Percentiles rank a stretch among this genome's conserved stretches.
Evolutionary conservation across 2,329 filamentous ascomycete genomes (phyloP).

Genomic region (Coleophoma cylindrospora): DNA sequence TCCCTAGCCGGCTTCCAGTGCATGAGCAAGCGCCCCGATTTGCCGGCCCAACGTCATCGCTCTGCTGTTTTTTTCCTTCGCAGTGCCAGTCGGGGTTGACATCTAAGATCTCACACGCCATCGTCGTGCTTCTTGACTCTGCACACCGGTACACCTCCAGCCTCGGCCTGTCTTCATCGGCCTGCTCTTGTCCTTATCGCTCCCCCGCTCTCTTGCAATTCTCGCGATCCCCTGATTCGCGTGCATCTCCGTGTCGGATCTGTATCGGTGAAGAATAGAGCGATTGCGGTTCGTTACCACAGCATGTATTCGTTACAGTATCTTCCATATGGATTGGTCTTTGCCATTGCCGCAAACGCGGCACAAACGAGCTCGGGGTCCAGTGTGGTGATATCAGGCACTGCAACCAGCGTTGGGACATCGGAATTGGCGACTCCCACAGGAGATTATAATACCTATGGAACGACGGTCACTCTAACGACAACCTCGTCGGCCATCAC

Average conservation of each 20-base stretch:
- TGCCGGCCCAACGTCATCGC: background rate
- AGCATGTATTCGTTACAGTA: background rate
- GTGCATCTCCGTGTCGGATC: no score
- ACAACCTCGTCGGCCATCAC: constrained; percentile 18
- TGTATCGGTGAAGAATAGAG: no score
- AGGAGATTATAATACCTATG: constrained; percentile 31
- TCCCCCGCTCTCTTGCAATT: no score
- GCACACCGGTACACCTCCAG: no score
- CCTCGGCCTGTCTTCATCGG: no score
- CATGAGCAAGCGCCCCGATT: background rate
- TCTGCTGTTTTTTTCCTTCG: background rate
- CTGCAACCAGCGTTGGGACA: constrained; percentile 8
- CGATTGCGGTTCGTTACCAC: no score
- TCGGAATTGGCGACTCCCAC: constrained; percentile 27
- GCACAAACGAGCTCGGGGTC: constrained; percentile 13
- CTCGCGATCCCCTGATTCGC: no score
- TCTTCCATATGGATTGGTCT: constrained; percentile 20
- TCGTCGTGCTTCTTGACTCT: no score
- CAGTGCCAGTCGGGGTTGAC: background rate
- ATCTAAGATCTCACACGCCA: no score
- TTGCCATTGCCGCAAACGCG: constrained; percentile 22
- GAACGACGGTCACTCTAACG: constrained; percentile 27
- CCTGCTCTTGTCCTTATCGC: no score
- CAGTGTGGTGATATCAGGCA: constrained; percentile 10
- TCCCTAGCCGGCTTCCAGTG: background rate